Percentiles rank a stretch among this genome's conserved stretches.
These are phyloP conservation scores for Kodamaea anthophila DNA, from an alignment of 1,139 yeast genomes.

Conservation along the genomic window DNA sequence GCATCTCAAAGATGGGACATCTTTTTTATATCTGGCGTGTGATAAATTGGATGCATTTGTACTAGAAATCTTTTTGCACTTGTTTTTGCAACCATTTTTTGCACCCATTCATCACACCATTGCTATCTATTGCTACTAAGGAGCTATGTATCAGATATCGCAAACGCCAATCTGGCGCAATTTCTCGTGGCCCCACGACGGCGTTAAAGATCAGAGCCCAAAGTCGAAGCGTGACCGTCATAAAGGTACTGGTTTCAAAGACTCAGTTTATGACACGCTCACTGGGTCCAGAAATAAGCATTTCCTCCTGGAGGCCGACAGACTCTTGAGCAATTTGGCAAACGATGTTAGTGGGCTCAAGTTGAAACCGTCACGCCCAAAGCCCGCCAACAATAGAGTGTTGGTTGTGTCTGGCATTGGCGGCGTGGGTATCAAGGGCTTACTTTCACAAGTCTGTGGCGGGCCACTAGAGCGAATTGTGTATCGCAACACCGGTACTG, in stretches of 20 bases:
- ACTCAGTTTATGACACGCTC: too few relatives aligned
- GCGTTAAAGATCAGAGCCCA: not conserved
- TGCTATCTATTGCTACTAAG: not conserved
- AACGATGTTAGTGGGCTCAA: not conserved
- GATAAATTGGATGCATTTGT: too few relatives aligned
- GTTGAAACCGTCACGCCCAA: not conserved
- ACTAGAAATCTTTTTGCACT: too few relatives aligned
- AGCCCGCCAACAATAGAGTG: conserved; percentile 6
- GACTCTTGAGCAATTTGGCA: not conserved
- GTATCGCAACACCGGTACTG: conserved; percentile 11
- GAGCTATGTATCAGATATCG: not conserved
- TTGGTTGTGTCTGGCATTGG: conserved; percentile 10
- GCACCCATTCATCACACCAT: conserved; percentile 2
- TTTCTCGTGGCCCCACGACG: conserved; percentile 1
- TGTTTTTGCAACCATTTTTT: not conserved
- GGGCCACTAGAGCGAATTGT: conserved; percentile 64
- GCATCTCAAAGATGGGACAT: too few relatives aligned
- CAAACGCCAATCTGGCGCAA: conserved; percentile 1
- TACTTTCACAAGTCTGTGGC: conserved; percentile 59
- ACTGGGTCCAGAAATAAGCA: too few relatives aligned
- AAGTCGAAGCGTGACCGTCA: not conserved
- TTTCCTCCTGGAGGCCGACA: too few relatives aligned
- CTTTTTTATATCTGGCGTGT: too few relatives aligned
- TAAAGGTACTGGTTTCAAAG: too few relatives aligned
- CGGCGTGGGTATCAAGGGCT: conserved; percentile 36